Evolutionary conservation across 2,329 filamentous ascomycete genomes (phyloP), one percentile per base, ranked within the genome.

Genomic region (Aaosphaeria pasadenensis): DNA sequence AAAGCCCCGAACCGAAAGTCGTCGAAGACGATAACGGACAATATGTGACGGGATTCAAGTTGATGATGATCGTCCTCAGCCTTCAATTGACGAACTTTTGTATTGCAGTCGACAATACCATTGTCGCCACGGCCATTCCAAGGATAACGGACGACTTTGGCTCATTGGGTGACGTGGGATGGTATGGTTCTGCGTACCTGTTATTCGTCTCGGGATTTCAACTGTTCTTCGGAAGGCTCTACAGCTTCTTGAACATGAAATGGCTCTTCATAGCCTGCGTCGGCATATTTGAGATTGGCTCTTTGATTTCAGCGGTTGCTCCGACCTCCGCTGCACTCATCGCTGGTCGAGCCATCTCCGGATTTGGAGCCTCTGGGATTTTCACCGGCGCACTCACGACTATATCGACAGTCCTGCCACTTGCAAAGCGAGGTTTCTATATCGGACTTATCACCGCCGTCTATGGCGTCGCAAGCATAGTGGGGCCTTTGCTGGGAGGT

Each of bases 121-220:
- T 67, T 36, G 70, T 77, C 29, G 67, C 71, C 30, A 75, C 71
- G 0, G 74, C 75, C 2, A 74, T 76, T 28, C 75, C 74, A 4
- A 63, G 60, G 9, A 77, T 77, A 39, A 76, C 74, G 0, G 68
- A 76, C 52, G 57, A 74, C 36, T 77, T 77, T 53, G 58, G 73
- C 30, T 70, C 73, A 1, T 59, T 74, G 31, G 59, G 63, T 3
- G 73, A 77, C 50, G 65, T 77, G 9, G 73, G 73, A 11, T 77
- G 74, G 74, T 77, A 77, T 50, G 73, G 70, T 28, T 69, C 66
- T 33, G 59, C 72, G 4, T 54, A 53, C 45, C 31, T 54, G 11
- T 41, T 54, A 7, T 43, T 43, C 9, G 28, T 48, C 11, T 50
- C 41, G n/a, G 11, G 24, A 32, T 54, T 54, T 45, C 50, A 53